A percentile compares a stretch with the other conserved stretches of the same genome.
These are phyloP conservation scores for Aureobasidium subglaciale DNA, from an alignment of 2,329 filamentous ascomycete genomes.

Conservation along the genomic window DNA sequence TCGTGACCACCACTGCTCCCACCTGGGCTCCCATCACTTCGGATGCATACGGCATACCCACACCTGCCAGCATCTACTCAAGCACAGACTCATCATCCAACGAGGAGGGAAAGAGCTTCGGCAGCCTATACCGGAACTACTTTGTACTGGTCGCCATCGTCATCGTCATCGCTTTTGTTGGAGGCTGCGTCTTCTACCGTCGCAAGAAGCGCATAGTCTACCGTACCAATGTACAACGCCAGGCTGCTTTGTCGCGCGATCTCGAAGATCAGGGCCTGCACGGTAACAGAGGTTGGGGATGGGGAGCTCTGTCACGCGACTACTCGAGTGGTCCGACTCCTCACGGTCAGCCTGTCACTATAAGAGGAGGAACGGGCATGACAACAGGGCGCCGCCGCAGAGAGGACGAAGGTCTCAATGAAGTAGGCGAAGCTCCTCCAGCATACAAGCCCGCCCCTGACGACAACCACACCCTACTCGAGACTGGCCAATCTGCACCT, in stretches of 20 bases:
- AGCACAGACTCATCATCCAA: background rate
- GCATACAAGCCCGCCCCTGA: slow-evolving; percentile 44
- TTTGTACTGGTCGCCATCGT: slow-evolving; percentile 52
- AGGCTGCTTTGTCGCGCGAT: slow-evolving; percentile 31
- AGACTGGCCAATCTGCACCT: background rate
- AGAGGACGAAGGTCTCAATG: slow-evolving; percentile 53
- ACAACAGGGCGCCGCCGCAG: slow-evolving; percentile 20
- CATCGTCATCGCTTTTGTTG: slow-evolving; percentile 39
- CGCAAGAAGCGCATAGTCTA: slow-evolving; percentile 29
- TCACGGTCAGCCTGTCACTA: background rate
- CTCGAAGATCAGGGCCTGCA: slow-evolving; percentile 23
- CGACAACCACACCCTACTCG: slow-evolving; percentile 18
- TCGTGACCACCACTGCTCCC: background rate
- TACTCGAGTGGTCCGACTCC: background rate
- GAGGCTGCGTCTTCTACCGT: slow-evolving; percentile 39
- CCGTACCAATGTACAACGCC: slow-evolving; percentile 20
- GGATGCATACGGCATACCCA: background rate
- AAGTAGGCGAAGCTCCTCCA: slow-evolving; percentile 58
- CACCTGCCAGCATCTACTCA: background rate
- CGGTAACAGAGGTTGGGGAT: slow-evolving; percentile 18
- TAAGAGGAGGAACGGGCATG: slow-evolving; percentile 5
- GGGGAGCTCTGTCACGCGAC: slow-evolving; percentile 9
- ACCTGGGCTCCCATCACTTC: background rate
- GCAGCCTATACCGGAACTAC: slow-evolving; percentile 39
- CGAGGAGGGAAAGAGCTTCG: background rate